These are phyloP conservation scores for Cladorrhinum samala DNA, from an alignment of 495 filamentous ascomycete genomes.

Conservation along the genomic window DNA sequence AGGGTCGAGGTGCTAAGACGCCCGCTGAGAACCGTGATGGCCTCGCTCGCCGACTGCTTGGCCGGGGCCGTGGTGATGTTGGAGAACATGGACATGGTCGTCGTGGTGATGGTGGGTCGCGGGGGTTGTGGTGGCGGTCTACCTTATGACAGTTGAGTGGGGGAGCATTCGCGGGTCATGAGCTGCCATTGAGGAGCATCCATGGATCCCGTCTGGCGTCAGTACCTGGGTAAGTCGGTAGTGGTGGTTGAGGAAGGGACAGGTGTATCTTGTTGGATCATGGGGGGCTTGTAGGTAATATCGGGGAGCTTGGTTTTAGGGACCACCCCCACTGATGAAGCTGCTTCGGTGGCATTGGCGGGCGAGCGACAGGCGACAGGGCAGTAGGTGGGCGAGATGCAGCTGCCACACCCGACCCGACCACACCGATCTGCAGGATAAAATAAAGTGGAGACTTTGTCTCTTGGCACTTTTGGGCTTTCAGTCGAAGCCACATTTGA, in stretches of 20 bases:
- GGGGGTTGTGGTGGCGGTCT: constrained; percentile 23
- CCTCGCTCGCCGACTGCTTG: constrained; percentile 92
- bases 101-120: constrained; percentile 5
- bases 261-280: neutral
- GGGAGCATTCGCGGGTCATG: neutral
- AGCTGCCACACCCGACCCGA: too few relatives aligned
- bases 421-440: neutral
- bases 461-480: neutral
- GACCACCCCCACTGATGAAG: neutral
- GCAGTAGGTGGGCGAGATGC: too few relatives aligned
- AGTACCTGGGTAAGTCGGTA: neutral
- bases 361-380: too few relatives aligned
- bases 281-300: neutral
- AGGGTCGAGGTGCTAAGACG: constrained; percentile 82
- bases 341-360: neutral
- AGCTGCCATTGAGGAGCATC: constrained; percentile 18
- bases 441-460: neutral
- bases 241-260: constrained; percentile 1
- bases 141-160: too few relatives aligned
- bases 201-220: too few relatives aligned
- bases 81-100: constrained; percentile 64
- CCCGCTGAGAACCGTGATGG: constrained; percentile 80
- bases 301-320: neutral
- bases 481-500: neutral
- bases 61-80: constrained; percentile 80